Conservation (phyloP, 768 basidiomycete genomes). For the Nidula microcarpa region DNA sequence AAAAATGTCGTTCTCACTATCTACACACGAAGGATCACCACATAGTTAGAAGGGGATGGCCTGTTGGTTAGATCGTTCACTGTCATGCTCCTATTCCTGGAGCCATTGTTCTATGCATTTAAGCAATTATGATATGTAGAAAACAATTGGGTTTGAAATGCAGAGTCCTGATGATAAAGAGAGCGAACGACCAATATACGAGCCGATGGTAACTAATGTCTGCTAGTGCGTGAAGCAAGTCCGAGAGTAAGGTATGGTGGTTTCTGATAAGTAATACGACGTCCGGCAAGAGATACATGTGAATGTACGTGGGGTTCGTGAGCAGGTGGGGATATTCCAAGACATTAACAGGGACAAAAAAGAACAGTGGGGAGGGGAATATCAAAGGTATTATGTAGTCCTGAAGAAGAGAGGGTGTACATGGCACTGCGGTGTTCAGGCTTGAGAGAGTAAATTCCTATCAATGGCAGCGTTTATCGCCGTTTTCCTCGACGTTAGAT, state of each 20-base stretch:
- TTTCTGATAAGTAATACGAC: neutral
- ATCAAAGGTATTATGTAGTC: neutral
- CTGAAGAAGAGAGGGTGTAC: neutral
- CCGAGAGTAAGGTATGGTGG: neutral
- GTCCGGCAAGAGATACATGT: neutral
- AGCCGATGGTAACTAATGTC: neutral
- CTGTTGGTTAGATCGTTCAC: too few relatives aligned
- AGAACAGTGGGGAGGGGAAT: neutral
- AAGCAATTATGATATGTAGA: too few relatives aligned
- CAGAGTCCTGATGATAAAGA: too few relatives aligned
- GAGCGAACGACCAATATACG: too few relatives aligned
- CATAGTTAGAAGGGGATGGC: too few relatives aligned
- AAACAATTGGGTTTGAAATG: too few relatives aligned
- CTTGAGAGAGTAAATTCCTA: slow-evolving; percentile 56
- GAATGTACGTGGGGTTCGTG: neutral
- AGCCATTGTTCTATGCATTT: too few relatives aligned
- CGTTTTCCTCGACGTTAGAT: slow-evolving; percentile 66
- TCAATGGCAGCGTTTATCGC: slow-evolving; percentile 81
- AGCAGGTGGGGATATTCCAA: neutral
- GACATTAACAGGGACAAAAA: neutral
- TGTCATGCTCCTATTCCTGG: too few relatives aligned
- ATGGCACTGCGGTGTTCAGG: slow-evolving; percentile 10
- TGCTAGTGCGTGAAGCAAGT: neutral
- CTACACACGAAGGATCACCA: too few relatives aligned
- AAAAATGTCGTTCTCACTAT: too few relatives aligned